Evolutionary conservation across 2,329 filamentous ascomycete genomes (phyloP).

Genomic region (Botryotinia narcissicola): DNA sequence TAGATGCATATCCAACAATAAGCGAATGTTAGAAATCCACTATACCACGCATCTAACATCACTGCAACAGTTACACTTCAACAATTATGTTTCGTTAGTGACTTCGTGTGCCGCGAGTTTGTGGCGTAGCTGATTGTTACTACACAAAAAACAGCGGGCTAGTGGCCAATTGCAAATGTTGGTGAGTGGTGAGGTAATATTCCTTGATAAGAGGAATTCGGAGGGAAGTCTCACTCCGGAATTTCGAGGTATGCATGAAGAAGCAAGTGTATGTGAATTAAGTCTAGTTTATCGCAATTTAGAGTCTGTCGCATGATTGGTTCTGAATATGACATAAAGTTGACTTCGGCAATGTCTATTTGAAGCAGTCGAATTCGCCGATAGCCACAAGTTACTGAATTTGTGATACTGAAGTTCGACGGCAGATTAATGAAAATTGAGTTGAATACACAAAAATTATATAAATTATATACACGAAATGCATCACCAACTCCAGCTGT

Average conservation of each 20-base stretch:
- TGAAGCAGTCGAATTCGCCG: neutral
- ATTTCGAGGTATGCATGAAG: neutral
- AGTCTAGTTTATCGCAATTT: neutral
- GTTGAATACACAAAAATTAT: neutral
- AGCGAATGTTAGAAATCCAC: neutral
- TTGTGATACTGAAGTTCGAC: neutral
- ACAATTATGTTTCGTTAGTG: neutral
- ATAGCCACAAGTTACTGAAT: neutral
- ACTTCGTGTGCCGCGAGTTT: neutral
- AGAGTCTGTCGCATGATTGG: accelerated
- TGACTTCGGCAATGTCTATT: neutral
- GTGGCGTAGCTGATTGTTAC: neutral
- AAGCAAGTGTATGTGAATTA: neutral
- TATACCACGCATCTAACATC: neutral
- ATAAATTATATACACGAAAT: neutral
- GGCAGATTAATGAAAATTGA: neutral
- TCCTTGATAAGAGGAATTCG: neutral
- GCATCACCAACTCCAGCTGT: neutral
- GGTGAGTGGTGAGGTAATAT: neutral
- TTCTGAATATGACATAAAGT: neutral
- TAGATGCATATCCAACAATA: neutral
- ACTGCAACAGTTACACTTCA: neutral
- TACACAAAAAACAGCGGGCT: neutral
- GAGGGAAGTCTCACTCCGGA: neutral
- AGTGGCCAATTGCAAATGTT: neutral